phyloP scores from a whole-genome alignment of 2,329 filamentous ascomycete genomes.

The Diaporthe capsici region DNA sequence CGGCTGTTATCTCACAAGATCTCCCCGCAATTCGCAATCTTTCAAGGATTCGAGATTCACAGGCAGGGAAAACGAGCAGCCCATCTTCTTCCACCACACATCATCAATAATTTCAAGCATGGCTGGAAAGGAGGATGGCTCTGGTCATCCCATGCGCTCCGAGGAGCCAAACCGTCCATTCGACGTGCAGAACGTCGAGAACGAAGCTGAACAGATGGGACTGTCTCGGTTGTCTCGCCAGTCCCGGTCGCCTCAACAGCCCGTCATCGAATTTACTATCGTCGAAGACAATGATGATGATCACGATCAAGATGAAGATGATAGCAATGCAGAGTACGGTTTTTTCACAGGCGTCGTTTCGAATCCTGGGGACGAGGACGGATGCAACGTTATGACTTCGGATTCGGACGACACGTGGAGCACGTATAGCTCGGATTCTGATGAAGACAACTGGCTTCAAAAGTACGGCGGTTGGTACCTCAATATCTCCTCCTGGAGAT shows the following conservation, averaged over 20 bases:
- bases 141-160: neutral
- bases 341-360: neutral
- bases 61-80: too few relatives aligned
- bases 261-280: neutral
- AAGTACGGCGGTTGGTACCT: neutral
- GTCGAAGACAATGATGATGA: neutral
- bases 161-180: neutral
- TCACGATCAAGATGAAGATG: neutral
- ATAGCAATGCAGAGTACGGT: neutral
- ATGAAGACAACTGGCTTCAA: neutral
- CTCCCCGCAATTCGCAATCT: too few relatives aligned
- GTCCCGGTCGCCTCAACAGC: neutral
- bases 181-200: neutral
- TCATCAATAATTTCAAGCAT: neutral
- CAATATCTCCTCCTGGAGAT: neutral
- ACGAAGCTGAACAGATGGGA: neutral
- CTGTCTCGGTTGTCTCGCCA: neutral
- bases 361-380: neutral
- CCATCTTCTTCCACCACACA: neutral
- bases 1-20: neutral
- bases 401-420: neutral
- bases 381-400: neutral
- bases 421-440: neutral
- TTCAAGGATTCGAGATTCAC: neutral
- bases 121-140: neutral